phyloP scores from a whole-genome alignment of 2,329 filamentous ascomycete genomes.

The Xylogone sp. region DNA sequence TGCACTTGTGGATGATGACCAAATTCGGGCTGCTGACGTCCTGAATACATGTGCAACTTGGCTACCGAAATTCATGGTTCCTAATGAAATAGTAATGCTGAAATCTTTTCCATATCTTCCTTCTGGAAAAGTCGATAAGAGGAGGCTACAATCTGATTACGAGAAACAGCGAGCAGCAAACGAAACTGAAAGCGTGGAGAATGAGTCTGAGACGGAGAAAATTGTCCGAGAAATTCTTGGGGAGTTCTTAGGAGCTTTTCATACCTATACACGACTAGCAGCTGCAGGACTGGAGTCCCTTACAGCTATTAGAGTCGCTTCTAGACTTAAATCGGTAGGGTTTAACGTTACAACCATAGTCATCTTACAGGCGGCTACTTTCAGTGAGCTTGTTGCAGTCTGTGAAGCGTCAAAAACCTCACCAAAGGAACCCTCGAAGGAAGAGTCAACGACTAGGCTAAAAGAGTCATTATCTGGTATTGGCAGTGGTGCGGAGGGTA shows the following conservation, averaged over 20 bases:
- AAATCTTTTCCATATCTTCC: constrained; percentile 67
- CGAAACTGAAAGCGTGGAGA: constrained; percentile 8
- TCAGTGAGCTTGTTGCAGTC: constrained; percentile 33
- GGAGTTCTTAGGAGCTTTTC: constrained; percentile 21
- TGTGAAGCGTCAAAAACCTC: constrained; percentile 21
- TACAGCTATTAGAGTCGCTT: constrained; percentile 58
- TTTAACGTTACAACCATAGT: constrained; percentile 54
- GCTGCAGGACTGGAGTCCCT: constrained; percentile 64
- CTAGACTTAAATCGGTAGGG: constrained; percentile 54
- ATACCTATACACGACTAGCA: constrained; percentile 38
- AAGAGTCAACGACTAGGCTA: background rate
- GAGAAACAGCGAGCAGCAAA: constrained; percentile 18
- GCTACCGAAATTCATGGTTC: constrained; percentile 82
- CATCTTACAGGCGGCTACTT: constrained; percentile 54
- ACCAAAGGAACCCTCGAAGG: background rate
- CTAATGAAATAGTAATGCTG: constrained; percentile 65
- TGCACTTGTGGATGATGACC: constrained; percentile 39
- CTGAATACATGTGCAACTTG: constrained; percentile 62
- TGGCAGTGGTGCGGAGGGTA: constrained; percentile 30
- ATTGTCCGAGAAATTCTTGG: constrained; percentile 14
- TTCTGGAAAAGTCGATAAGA: constrained; percentile 80
- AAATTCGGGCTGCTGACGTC: constrained; percentile 40
- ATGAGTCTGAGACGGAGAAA: constrained; percentile 22
- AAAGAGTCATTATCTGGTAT: constrained; percentile 4
- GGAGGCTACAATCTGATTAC: constrained; percentile 56